Evolutionary conservation across 1,284 basidiomycete species (phyloP), one percentile per base, ranked within the genome.

Genomic region (Peniophora sp.): DNA sequence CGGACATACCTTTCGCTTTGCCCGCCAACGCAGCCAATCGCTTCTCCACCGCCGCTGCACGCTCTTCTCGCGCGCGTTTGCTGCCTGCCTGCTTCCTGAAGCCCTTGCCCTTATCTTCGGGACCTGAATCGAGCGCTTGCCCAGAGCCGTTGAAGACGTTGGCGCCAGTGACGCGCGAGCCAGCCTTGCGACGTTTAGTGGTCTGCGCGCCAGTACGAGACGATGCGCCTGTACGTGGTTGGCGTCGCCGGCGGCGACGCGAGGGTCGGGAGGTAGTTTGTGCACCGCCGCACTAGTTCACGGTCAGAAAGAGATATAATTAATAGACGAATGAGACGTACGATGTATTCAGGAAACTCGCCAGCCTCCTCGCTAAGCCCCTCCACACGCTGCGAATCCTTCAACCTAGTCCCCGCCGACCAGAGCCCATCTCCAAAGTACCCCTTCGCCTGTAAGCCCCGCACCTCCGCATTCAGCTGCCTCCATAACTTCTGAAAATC

Each of bases 401-500:
- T 70, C 8, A 91, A 69, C 39, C 85, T 75, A 16, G 67, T 78
- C 1, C 89, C 87, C 46, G 83, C 79, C 16, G 88, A 91, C 85
- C 86, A 91, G 58, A 84, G 87, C 3, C 87, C 89, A 62, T 91
- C 87, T 0, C 89, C 88, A 53, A 83, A 89, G 62, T 91, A 91
- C 16, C 84, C 87, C 63, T 71, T 78, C 47, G 67, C 69, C 61
- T 89, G 87, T 17, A 90, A 69, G n/a, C 70, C 72, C 23, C 76
- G 68, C 11, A 90, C 83, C 62, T 91, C 85, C 35, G 64, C 65
- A 23, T 76, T 69, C 10, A 91, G 74, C 54, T 74, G 77, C 34
- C 67, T 70, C 83, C 87, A 89, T 2, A 89, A 69, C 16, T 77
- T 71, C 67, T 89, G 87, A 63, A 91, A 91, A 0, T 69, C 77